Evolutionary conservation across 352 stramenopile species (phyloP), one percentile per base, ranked within the genome.

Genomic region (Phytophthora chlamydospora): DNA sequence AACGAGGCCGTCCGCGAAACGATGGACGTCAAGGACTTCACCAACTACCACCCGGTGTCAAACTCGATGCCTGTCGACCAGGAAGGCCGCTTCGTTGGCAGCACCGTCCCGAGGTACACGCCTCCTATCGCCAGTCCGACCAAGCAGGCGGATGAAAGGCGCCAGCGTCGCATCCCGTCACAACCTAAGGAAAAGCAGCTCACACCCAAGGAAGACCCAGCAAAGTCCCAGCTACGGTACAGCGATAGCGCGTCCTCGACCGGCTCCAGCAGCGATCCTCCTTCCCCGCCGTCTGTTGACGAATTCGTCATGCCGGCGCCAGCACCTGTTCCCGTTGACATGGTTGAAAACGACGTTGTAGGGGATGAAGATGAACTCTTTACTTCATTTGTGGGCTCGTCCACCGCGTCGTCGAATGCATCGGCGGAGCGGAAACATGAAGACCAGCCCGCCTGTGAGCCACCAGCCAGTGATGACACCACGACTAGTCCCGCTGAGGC

Each of bases 11-110:
- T 88, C 31, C 81, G 85, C 4, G 81, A 89, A 29, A 80, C 83
- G 2, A 84, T 95, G 61, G 64, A 90, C 21, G 84, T 91, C 46
- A 90, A 92, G 68, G 71, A 87, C 57, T 95, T 91, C 58, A 90
- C 73, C 8, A 77, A 72, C 13, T 88, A 87, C 38, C 68, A 86
- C 53, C 71, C 78, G 2, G 73, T 78, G 17, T 59, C 73, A 8
- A 78, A 69, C 27, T 50, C 74, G 33, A 75, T 79, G 56, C 16
- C 73, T 2, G 83, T 91, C 33, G 85, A 89, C 59, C 86, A 82
- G 57, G 80, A 89, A 49, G 84, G 84, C 16, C 72, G 74, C 31
- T 93, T 93, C 67, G 74, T 73, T 14, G 66, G 58, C 27, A 73
- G 61, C 16, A 56, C 39, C 11, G 21, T 40, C 16, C 50, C 40